Percentiles rank a stretch among this genome's conserved stretches.
Conservation (phyloP, 2,329 filamentous ascomycete species). For the Fusarium proliferatum region DNA sequence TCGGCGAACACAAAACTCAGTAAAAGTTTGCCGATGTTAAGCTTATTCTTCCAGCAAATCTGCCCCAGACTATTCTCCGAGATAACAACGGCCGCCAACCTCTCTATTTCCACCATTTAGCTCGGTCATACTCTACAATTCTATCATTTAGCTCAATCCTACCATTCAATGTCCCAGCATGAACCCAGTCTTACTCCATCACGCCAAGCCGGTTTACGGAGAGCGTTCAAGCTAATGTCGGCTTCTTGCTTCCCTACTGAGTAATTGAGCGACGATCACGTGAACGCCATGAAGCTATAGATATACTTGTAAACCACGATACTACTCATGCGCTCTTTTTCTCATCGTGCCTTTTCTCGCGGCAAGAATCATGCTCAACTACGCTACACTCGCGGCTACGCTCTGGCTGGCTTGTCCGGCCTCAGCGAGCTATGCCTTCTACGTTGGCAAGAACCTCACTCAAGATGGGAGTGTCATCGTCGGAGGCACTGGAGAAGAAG, state of each 20-base stretch:
- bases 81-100: not conserved
- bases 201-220: not conserved
- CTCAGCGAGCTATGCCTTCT: conserved; percentile 57
- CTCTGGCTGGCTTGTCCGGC: conserved; percentile 30
- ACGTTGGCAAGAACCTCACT: conserved; percentile 59
- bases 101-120: not conserved
- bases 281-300: conserved; percentile 22
- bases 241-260: conserved; percentile 13
- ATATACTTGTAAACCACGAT: not conserved
- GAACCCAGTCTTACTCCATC: not conserved
- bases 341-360: not conserved
- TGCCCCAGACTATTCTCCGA: not conserved
- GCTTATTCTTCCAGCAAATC: not conserved
- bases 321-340: conserved; percentile 6
- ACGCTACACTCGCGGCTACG: conserved; percentile 9
- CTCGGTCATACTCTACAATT: not conserved
- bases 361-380: conserved; percentile 12
- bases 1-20: not conserved
- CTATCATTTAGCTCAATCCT: not conserved
- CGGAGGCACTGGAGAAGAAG: conserved; percentile 60
- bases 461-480: conserved; percentile 55
- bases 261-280: conserved; percentile 35
- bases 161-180: not conserved
- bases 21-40: conserved; percentile 2
- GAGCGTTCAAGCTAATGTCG: conserved; percentile 2